Percentiles rank a stretch among this genome's conserved stretches.
These are phyloP conservation scores for Xylaria acuta DNA, from an alignment of 495 filamentous ascomycete genomes.

Conservation along the genomic window DNA sequence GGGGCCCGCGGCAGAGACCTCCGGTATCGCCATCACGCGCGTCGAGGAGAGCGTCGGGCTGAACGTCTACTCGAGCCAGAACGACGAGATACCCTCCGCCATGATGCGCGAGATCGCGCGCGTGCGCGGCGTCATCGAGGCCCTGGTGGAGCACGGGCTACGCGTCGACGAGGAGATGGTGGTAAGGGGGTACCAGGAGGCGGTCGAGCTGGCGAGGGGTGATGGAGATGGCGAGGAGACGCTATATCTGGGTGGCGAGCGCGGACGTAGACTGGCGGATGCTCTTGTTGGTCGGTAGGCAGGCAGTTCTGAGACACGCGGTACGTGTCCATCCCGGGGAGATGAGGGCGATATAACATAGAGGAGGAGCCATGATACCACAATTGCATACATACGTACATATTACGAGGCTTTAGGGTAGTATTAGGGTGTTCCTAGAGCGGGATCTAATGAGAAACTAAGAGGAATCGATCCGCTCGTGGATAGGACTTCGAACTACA, in stretches of 20 bases:
- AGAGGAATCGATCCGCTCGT: not conserved
- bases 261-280: conserved; percentile 68
- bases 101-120: conserved; percentile 89
- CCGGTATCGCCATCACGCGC: conserved; percentile 66
- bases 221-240: conserved; percentile 55
- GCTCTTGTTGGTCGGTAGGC: conserved; percentile 54
- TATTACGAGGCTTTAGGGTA: not conserved
- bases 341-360: not conserved
- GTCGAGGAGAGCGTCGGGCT: conserved; percentile 78
- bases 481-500: not conserved
- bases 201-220: conserved; percentile 72
- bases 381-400: not conserved
- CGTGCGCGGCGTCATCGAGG: conserved; percentile 76
- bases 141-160: conserved; percentile 79
- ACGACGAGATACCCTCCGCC: conserved; percentile 75
- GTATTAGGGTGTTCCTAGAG: not conserved
- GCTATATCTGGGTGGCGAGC: conserved; percentile 75
- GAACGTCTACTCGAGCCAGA: conserved; percentile 86
- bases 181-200: conserved; percentile 78
- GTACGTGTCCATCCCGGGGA: not conserved
- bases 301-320: not conserved
- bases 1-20: conserved; percentile 45
- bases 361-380: conserved; percentile 16
- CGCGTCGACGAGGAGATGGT: conserved; percentile 94
- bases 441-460: not conserved